Conservation (phyloP, 2,329 filamentous ascomycete species). For the Penicillium sp. region DNA sequence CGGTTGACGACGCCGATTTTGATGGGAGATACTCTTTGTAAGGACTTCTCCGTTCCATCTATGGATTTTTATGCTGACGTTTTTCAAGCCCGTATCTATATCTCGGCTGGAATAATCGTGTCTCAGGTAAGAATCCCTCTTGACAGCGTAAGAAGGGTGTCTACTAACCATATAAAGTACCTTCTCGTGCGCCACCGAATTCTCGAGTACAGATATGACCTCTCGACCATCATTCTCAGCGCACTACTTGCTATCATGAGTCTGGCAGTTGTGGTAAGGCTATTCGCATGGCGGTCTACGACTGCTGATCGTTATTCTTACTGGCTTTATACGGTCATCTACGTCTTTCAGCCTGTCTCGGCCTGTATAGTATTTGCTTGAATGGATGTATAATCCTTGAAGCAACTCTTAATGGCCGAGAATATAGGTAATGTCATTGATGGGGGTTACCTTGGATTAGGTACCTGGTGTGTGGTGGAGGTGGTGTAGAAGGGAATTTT, state of each 20-base stretch:
- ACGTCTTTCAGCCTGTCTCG: constrained; percentile 11
- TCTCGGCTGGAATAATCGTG: constrained; percentile 8
- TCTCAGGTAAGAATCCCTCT: constrained; percentile 4
- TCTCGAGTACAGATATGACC: constrained; percentile 10
- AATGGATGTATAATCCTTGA: neutral
- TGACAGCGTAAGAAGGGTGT: neutral
- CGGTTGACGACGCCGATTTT: constrained; percentile 11
- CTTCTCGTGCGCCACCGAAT: constrained; percentile 8
- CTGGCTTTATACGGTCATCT: constrained; percentile 11
- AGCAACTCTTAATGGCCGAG: no score
- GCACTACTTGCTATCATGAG: constrained; percentile 2
- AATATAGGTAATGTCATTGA: no score
- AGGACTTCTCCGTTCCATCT: neutral
- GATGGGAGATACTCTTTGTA: constrained; percentile 8
- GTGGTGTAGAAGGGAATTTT: no score
- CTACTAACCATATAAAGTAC: neutral
- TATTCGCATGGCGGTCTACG: constrained; percentile 5
- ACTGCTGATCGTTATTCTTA: constrained; percentile 9
- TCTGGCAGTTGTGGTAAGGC: constrained; percentile 6
- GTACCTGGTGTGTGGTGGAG: no score
- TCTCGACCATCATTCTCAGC: constrained; percentile 8
- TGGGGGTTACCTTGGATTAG: no score
- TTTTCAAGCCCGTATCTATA: constrained; percentile 9
- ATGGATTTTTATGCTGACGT: neutral
- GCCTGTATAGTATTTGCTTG: constrained; percentile 9